These are phyloP conservation scores for Adiantum capillusveneris DNA, from an alignment of 75 land plant species.

Conservation along the genomic window DNA sequence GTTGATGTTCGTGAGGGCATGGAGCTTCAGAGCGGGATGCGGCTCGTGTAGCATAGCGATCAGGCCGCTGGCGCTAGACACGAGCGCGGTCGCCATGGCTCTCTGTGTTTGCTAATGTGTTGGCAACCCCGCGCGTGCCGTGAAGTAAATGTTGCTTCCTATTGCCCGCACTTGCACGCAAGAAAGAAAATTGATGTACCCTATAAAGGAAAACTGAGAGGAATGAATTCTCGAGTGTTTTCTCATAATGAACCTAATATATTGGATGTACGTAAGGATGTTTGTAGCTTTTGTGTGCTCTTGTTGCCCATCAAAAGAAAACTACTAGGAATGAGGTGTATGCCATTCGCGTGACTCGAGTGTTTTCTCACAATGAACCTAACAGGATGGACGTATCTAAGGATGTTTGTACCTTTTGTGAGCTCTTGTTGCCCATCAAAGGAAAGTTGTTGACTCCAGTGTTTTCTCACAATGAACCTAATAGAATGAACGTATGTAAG, in stretches of 20 bases:
- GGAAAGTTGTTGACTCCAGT: too few relatives aligned
- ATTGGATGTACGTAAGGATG: background rate
- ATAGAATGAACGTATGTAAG: background rate
- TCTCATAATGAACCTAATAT: background rate
- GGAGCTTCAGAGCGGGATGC: conserved; percentile 68
- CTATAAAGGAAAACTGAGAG: background rate
- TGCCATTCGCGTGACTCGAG: too few relatives aligned
- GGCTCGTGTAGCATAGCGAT: conserved; percentile 90
- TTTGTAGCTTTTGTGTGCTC: background rate
- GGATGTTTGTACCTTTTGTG: background rate
- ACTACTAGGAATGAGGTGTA: too few relatives aligned
- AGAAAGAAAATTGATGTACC: background rate
- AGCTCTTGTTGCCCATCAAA: too few relatives aligned
- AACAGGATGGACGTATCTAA: background rate
- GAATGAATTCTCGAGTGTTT: too few relatives aligned
- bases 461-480: background rate
- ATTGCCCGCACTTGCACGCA: background rate
- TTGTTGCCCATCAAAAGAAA: background rate
- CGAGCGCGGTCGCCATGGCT: conserved; percentile 9
- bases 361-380: background rate
- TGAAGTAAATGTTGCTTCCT: background rate
- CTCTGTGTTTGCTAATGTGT: background rate
- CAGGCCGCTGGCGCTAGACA: conserved; percentile 65
- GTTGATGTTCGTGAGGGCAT: conserved; percentile 85
- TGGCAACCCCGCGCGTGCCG: background rate